Base-by-base conservation (phyloP, 225 moss, liverwort and hornwort genomes). In the Takakia lepidozioides region DNA sequence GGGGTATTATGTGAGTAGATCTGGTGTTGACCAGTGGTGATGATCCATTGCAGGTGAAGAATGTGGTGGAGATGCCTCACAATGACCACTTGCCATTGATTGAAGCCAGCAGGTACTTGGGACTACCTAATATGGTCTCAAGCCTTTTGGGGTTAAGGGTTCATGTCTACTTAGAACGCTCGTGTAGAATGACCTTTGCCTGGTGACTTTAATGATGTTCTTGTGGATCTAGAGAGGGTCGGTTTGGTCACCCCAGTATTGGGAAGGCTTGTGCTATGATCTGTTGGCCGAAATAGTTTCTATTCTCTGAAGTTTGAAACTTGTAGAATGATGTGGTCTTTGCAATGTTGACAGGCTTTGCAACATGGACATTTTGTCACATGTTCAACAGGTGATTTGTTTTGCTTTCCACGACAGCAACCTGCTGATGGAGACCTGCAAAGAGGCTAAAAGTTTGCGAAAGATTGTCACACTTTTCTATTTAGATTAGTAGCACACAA, bases 361-460 rank as follows among this genome's bases (percentile, higher is more conserved):
- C 74, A 99, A 99, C 55, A 99, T 99, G 98, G 98, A 99, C 75
- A 99, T 99, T 63, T 70, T 99, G 61, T 87, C 91, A 62, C 91
- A 99, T 70, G 98, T 99, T 52, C 98, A 99, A 83, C 98, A 99
- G 75, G 91, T 99, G 24, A 91, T 99, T 54, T 99, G 98, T 60
- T 99, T 99, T 61, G 98, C 98, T 28, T 99, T 99, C 48, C 98
- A 99, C 42, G 98, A 99, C 64, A 99, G 98, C 69, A 99, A 99
- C 69, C 55, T 99, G 60, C 84, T 99, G 15, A 99, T 99, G 98
- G 98, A 99, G 65, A 99, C 98, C 26, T 99, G 98, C 62, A 83
- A 85, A 63, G 98, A 99, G 75, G 98, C 98, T 37, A 99, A 99
- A 47, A 85, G 73, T 38, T 58, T 99, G 51, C 84, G 87, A 38